Conservation (phyloP, 441 rosid species). For the Geranium incanum region DNA sequence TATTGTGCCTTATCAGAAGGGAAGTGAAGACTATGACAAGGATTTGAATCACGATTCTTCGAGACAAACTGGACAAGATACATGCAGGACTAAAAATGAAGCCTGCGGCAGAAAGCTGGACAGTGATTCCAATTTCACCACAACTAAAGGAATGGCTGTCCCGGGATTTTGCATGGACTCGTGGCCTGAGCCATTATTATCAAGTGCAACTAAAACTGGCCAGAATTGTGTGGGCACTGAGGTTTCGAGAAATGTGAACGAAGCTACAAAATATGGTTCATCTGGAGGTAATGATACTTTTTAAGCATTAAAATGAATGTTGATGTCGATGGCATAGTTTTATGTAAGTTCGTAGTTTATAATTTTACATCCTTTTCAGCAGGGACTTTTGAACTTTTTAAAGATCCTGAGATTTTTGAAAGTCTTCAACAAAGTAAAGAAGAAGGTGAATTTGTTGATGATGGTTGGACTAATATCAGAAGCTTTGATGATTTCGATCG, state of each 20-base stretch:
- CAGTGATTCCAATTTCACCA: slow-evolving; percentile 35
- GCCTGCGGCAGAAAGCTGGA: slow-evolving; percentile 37
- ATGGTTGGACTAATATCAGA: slow-evolving; percentile 85
- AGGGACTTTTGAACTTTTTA: slow-evolving; percentile 37
- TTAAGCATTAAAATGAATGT: slow-evolving; percentile 17
- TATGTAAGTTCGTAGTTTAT: slow-evolving; percentile 21
- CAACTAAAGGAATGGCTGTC: slow-evolving; percentile 37
- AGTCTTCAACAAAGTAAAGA: slow-evolving; percentile 50
- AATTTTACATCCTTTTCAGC: slow-evolving; percentile 30
- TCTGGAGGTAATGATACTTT: slow-evolving; percentile 40
- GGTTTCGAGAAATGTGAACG: slow-evolving; percentile 40
- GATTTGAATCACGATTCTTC: slow-evolving; percentile 42
- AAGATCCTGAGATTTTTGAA: slow-evolving; percentile 22
- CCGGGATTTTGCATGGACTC: slow-evolving; percentile 42
- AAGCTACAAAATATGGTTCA: slow-evolving; percentile 39
- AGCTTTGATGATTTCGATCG: slow-evolving; percentile 94
- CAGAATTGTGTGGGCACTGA: slow-evolving; percentile 42
- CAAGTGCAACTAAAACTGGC: slow-evolving; percentile 39
- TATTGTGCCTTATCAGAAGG: slow-evolving; percentile 64
- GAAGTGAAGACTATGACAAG: slow-evolving; percentile 40
- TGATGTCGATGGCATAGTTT: slow-evolving; percentile 19
- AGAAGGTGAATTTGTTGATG: slow-evolving; percentile 73
- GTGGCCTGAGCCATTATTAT: slow-evolving; percentile 47
- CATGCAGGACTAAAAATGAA: slow-evolving; percentile 28
- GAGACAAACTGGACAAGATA: slow-evolving; percentile 42